Conservation (phyloP, 1,284 basidiomycete genomes). For the Cryptococcus maquisensis region DNA sequence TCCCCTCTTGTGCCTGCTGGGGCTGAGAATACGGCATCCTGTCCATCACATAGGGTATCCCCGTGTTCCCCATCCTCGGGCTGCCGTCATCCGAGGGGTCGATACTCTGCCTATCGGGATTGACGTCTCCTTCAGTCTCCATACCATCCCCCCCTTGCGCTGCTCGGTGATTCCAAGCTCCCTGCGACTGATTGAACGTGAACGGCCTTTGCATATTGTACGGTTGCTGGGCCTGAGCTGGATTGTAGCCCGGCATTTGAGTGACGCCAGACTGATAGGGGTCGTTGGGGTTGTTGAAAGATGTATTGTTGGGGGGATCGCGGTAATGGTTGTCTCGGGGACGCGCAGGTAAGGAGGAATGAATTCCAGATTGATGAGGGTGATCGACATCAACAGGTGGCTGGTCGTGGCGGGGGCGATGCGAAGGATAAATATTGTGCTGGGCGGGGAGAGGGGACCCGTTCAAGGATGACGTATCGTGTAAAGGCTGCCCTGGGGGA, state of each 20-base stretch:
- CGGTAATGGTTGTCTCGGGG: not conserved
- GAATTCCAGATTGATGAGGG: not conserved
- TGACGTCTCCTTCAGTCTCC: not conserved
- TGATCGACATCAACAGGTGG: not conserved
- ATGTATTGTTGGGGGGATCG: slow-evolving; percentile 1
- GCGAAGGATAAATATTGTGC: not conserved
- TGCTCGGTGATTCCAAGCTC: not conserved
- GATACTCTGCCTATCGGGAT: slow-evolving; percentile 10
- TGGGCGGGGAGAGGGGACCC: not conserved
- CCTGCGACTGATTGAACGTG: slow-evolving; percentile 9
- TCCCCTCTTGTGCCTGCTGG: not conserved
- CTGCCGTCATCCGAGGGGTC: slow-evolving; percentile 9
- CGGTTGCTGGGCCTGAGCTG: slow-evolving; percentile 1
- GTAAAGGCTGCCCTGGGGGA: no score
- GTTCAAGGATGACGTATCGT: no score
- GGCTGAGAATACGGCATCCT: not conserved
- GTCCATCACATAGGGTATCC: not conserved
- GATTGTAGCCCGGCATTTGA: slow-evolving; percentile 11
- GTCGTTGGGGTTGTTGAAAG: not conserved
- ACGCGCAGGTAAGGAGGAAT: not conserved
- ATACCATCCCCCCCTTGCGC: not conserved
- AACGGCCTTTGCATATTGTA: slow-evolving; percentile 11
- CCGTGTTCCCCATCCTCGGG: not conserved
- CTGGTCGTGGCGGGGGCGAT: not conserved
- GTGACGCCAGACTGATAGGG: slow-evolving; percentile 7